A percentile compares a stretch with the other conserved stretches of the same genome.
These are phyloP conservation scores for Candida tammaniensis DNA, from an alignment of 805 yeast genomes.

Conservation along the genomic window DNA sequence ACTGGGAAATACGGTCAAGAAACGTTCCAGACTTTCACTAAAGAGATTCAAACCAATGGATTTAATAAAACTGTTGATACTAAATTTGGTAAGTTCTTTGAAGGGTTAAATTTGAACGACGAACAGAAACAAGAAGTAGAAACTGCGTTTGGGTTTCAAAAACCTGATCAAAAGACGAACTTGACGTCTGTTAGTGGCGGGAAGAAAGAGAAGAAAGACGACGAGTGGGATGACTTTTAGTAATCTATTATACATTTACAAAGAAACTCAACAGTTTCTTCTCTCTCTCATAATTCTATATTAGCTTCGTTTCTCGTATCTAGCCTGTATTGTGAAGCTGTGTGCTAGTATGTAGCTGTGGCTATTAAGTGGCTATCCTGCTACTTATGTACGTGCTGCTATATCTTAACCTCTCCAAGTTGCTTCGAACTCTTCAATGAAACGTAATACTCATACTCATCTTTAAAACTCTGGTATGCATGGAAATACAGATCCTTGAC, in stretches of 20 bases:
- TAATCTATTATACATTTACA: neutral
- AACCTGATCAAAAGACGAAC: conserved; percentile 58
- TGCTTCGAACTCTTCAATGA: no score
- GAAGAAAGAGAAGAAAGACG: conserved; percentile 40
- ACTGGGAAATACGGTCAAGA: conserved; percentile 76
- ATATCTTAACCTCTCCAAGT: no score
- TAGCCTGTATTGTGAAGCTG: no score
- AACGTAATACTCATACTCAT: conserved; percentile 38
- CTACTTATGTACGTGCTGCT: no score
- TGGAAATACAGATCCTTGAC: conserved; percentile 61
- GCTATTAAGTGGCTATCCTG: no score
- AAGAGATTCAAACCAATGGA: conserved; percentile 38
- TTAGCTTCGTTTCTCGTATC: no score
- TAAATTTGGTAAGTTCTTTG: conserved; percentile 54
- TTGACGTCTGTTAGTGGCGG: conserved; percentile 49
- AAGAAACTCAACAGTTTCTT: no score
- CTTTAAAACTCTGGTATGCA: conserved; percentile 43
- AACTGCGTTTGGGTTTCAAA: conserved; percentile 66
- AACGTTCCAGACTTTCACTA: conserved; percentile 58
- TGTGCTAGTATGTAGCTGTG: no score
- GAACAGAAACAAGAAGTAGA: conserved; percentile 40
- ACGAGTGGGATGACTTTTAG: conserved; percentile 68
- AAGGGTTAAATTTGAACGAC: conserved; percentile 42
- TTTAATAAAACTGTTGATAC: conserved; percentile 43
- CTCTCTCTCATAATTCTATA: no score